Evolutionary conservation across 768 basidiomycete genomes (phyloP), one percentile per base, ranked within the genome.

Genomic region (Pleurotus ostreatus): DNA sequence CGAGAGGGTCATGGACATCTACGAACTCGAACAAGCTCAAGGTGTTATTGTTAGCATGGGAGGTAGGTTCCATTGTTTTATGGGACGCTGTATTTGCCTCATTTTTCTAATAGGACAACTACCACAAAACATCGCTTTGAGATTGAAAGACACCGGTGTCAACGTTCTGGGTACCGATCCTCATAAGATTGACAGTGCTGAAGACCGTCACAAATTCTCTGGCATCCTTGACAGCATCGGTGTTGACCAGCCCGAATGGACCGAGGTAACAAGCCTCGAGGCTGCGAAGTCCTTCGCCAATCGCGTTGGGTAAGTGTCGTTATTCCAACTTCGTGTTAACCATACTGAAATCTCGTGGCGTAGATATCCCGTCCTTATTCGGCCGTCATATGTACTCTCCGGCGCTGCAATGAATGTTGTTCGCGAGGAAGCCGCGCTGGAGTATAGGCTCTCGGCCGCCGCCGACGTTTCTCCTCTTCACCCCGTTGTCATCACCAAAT

Each of bases 381-480:
- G 97, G 41, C 97, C 97, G 3, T 98, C 96, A 0, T 98, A 98
- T 71, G 96, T 98, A 44, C 85, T 98, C 22, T 99, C 97, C 7
- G 97, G 97, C 49, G 95, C 97, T 44, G 97, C 97, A 13, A 99
- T 99, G 97, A 99, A 97, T 71, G 95, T 98, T 40, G 93, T 98
- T 18, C 89, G 89, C 67, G 93, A 98, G 68, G 94, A 96, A 69
- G 80, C 91, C 11, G 75, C 84, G 13, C 80, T 99, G 38, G 89
- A 96, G 61, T 88, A 96, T 72, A 96, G 92, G 62, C 85, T 99
- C 46, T 94, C 94, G n/a, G 94, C 94, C 18, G 97, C 97, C 12
- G 94, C 96, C 30, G 85, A 88, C 45, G 97, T 98, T 55, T 98
- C 97, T 1, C 94, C 97, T 41, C 82, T 95, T 15, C 94, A 98